phyloP scores from a whole-genome alignment of 2,329 filamentous ascomycete genomes.

The Graphilbum fragrans region DNA sequence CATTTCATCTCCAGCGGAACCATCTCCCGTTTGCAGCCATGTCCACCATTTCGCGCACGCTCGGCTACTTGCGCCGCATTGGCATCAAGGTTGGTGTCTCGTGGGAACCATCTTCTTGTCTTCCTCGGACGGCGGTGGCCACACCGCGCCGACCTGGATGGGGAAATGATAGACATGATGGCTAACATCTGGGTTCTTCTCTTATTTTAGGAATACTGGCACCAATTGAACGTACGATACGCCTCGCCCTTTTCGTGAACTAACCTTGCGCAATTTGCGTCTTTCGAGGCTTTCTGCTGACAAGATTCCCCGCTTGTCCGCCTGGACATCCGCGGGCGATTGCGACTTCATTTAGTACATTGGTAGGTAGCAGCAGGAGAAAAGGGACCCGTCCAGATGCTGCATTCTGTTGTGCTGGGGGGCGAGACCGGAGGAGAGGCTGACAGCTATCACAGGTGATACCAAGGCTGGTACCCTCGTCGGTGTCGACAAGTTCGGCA shows the following conservation, averaged over 20 bases:
- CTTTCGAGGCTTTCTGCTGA: too few species aligned
- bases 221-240: slow-evolving; percentile 90
- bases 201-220: slow-evolving; percentile 61
- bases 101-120: too few species aligned
- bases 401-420: too few species aligned
- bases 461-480: slow-evolving; percentile 87
- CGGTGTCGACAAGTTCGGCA: slow-evolving; percentile 79
- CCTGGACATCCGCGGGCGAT: too few species aligned
- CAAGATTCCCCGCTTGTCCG: neutral
- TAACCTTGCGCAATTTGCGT: too few species aligned
- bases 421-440: too few species aligned
- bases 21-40: slow-evolving; percentile 34
- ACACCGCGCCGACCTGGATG: neutral
- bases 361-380: neutral
- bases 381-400: neutral
- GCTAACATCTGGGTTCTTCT: slow-evolving; percentile 22
- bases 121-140: too few species aligned
- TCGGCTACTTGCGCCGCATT: slow-evolving; percentile 76
- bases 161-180: neutral
- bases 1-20: too few species aligned
- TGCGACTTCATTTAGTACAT: slow-evolving; percentile 1
- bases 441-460: slow-evolving; percentile 51
- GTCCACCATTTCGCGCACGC: slow-evolving; percentile 81
- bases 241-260: too few species aligned
- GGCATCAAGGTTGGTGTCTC: slow-evolving; percentile 78